phyloP scores from a whole-genome alignment of 148 eudicot genomes.

The Persicaria tinctoria region DNA sequence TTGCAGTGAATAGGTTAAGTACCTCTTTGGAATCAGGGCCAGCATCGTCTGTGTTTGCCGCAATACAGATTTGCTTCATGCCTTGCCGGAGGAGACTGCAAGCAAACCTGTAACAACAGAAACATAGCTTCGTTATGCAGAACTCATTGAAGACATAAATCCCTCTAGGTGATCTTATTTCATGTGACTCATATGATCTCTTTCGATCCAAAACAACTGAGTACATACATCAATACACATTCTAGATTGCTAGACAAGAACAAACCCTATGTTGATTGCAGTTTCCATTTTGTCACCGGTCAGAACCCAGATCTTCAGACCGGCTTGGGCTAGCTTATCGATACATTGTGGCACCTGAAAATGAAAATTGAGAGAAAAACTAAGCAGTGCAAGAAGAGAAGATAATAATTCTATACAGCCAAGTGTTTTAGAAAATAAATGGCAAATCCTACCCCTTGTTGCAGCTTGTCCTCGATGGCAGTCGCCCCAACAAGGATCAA shows the following conservation, averaged over 20 bases:
- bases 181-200: not conserved
- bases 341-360: slow-evolving; percentile 89
- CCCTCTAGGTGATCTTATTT: not conserved
- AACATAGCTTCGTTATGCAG: not conserved
- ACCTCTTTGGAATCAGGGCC: slow-evolving; percentile 63
- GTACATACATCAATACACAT: not conserved
- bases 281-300: slow-evolving; percentile 99
- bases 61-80: slow-evolving; percentile 87
- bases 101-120: slow-evolving; percentile 50
- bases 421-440: not conserved
- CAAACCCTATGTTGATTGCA: slow-evolving; percentile 94
- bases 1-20: slow-evolving; percentile 11
- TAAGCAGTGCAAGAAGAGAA: not conserved
- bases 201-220: not conserved
- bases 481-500: slow-evolving; percentile 93
- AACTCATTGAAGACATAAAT: not conserved
- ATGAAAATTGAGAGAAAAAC: slow-evolving; percentile 2
- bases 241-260: slow-evolving; percentile 10
- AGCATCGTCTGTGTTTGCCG: slow-evolving; percentile 33
- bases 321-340: slow-evolving; percentile 97
- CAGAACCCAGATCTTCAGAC: slow-evolving; percentile 97
- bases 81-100: slow-evolving; percentile 94
- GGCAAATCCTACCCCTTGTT: slow-evolving; percentile 55
- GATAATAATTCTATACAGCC: not conserved
- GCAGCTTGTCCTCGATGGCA: slow-evolving; percentile 94